Conservation (phyloP, 148 eudicot genomes). For the Nyssa sinensis region DNA sequence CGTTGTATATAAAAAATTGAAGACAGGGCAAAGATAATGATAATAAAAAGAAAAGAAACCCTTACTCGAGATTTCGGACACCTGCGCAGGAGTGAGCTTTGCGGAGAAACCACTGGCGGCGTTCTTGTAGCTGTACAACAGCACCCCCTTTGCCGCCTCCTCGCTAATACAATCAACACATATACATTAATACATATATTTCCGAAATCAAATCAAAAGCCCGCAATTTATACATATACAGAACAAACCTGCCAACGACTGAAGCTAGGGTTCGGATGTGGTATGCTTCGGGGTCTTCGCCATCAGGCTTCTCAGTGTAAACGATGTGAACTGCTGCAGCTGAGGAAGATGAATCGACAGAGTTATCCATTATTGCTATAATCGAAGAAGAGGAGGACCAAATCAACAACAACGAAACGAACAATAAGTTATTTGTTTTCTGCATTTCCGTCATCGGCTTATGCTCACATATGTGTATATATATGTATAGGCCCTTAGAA, state of each 20-base stretch:
- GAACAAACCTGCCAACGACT: conserved; percentile 46
- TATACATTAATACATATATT: neutral
- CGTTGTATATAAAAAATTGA: neutral
- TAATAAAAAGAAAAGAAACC: neutral
- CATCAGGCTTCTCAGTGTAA: conserved; percentile 60
- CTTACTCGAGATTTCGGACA: conserved; percentile 43
- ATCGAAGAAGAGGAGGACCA: neutral
- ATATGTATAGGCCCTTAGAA: neutral
- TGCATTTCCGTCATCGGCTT: neutral
- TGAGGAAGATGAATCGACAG: conserved; percentile 8
- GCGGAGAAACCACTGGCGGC: conserved; percentile 59
- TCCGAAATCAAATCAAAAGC: neutral
- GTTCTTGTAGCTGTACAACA: conserved; percentile 53
- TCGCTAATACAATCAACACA: conserved; percentile 25
- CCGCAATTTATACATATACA: neutral
- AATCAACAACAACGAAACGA: neutral
- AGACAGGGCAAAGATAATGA: conserved; percentile 15
- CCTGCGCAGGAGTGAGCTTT: conserved; percentile 52
- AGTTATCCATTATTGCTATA: neutral
- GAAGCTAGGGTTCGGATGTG: conserved; percentile 60
- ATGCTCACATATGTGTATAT: neutral
- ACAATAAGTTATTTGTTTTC: neutral
- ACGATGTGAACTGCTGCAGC: conserved; percentile 56
- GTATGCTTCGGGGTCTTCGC: conserved; percentile 49
- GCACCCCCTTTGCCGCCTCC: conserved; percentile 44